These are phyloP conservation scores for Fusarium sp. DNA, from an alignment of 2,329 filamentous ascomycete genomes.

Conservation along the genomic window DNA sequence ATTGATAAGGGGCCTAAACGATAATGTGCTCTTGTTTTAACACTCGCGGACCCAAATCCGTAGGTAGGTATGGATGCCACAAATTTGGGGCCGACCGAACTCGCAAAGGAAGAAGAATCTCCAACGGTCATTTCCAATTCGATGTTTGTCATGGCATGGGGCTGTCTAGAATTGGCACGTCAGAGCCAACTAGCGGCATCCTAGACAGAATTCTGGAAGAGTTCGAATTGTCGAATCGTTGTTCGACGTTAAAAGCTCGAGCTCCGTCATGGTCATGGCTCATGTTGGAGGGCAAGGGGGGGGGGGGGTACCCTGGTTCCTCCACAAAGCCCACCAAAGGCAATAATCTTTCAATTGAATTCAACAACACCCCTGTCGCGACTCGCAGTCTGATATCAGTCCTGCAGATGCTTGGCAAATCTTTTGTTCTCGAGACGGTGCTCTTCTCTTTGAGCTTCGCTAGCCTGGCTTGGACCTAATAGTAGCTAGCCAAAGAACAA, in stretches of 20 bases:
- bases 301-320: constrained; percentile 35
- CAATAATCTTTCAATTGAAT: constrained; percentile 31
- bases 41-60: constrained; percentile 27
- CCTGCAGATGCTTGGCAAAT: constrained; percentile 31
- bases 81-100: constrained; percentile 10
- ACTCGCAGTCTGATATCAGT: constrained; percentile 29
- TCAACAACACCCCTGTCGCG: constrained; percentile 26
- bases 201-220: constrained; percentile 45
- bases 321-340: constrained; percentile 34
- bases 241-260: constrained; percentile 31
- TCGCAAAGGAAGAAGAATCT: constrained; percentile 5
- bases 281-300: constrained; percentile 13
- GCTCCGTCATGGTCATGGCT: constrained; percentile 42
- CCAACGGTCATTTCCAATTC: constrained; percentile 30
- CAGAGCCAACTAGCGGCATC: constrained; percentile 41
- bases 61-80: not conserved
- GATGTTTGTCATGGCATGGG: constrained; percentile 41
- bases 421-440: constrained; percentile 11
- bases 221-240: constrained; percentile 48
- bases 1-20: not conserved
- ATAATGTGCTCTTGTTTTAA: constrained; percentile 10
- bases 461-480: constrained; percentile 10
- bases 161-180: constrained; percentile 40
- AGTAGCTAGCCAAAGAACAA: not conserved
- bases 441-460: not conserved